Conservation (phyloP, 805 yeast species). For the Metschnikowia aberdeeniae region DNA sequence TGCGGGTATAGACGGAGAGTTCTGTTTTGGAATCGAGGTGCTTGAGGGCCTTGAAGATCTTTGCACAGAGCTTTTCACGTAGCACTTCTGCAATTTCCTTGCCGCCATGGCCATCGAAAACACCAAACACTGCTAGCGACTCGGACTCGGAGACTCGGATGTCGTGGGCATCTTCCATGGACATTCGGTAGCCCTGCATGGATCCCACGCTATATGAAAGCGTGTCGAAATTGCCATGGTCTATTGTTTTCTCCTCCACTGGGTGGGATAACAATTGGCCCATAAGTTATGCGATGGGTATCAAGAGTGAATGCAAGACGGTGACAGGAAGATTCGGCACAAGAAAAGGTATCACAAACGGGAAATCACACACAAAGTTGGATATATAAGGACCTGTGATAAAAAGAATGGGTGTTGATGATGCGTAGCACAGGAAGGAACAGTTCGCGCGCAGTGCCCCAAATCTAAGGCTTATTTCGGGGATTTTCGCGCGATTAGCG, state of each 20-base stretch:
- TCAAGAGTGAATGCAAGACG: too few species aligned
- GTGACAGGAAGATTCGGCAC: too few species aligned
- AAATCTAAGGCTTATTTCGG: slow-evolving; percentile 1
- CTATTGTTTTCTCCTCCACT: slow-evolving; percentile 60
- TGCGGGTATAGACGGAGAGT: slow-evolving; percentile 16
- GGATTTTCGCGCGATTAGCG: slow-evolving; percentile 2
- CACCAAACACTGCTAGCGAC: slow-evolving; percentile 53
- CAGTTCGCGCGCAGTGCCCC: slow-evolving; percentile 1
- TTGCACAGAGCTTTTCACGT: slow-evolving; percentile 38
- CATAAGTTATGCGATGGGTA: slow-evolving; percentile 38
- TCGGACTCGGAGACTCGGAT: slow-evolving; percentile 45
- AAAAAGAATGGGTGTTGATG: not conserved
- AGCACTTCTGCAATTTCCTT: slow-evolving; percentile 54
- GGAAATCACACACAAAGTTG: too few species aligned
- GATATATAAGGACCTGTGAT: too few species aligned
- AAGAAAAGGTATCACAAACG: too few species aligned
- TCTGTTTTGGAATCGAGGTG: not conserved
- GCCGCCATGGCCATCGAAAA: slow-evolving; percentile 85
- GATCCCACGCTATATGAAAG: slow-evolving; percentile 62
- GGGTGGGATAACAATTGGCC: slow-evolving; percentile 76
- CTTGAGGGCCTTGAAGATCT: slow-evolving; percentile 30
- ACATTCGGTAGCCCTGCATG: slow-evolving; percentile 72
- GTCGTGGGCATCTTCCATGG: slow-evolving; percentile 75
- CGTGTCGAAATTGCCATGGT: slow-evolving; percentile 41
- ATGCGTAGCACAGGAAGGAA: not conserved